A percentile compares a stretch with the other conserved stretches of the same genome.
phyloP scores from a whole-genome alignment of 352 stramenopile genomes.

The Globisporangium barbulae region DNA sequence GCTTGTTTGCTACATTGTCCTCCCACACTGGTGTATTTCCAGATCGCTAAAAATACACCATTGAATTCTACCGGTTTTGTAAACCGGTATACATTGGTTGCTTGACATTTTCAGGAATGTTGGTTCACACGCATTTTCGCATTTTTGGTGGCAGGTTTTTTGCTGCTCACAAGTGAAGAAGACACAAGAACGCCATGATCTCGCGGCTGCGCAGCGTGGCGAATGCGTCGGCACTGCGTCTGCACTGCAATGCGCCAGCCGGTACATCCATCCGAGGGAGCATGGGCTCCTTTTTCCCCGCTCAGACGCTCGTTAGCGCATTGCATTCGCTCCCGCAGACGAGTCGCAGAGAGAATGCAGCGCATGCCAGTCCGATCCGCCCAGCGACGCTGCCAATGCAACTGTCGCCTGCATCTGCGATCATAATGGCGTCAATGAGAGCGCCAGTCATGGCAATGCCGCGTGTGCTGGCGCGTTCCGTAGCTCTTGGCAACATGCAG shows the following conservation, averaged over 20 bases:
- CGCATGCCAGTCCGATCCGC: background rate
- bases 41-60: no score
- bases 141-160: no score
- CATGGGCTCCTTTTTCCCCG: background rate
- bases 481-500: slow-evolving; percentile 12
- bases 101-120: no score
- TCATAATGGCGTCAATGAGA: slow-evolving; percentile 3
- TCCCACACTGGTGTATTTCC: no score
- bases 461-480: background rate
- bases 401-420: background rate
- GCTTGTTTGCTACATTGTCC: no score
- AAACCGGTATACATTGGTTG: no score
- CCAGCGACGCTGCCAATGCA: background rate
- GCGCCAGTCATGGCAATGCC: background rate
- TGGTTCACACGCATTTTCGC: no score
- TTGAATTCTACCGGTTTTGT: no score
- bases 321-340: background rate
- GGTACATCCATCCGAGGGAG: background rate
- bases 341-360: background rate
- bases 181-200: slow-evolving; percentile 5
- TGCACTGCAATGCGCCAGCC: background rate
- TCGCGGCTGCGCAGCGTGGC: slow-evolving; percentile 6
- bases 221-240: background rate
- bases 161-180: slow-evolving; percentile 1
- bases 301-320: slow-evolving; percentile 4